Base-by-base conservation (phyloP, 768 basidiomycete genomes). In the Termitomyces sp. region DNA sequence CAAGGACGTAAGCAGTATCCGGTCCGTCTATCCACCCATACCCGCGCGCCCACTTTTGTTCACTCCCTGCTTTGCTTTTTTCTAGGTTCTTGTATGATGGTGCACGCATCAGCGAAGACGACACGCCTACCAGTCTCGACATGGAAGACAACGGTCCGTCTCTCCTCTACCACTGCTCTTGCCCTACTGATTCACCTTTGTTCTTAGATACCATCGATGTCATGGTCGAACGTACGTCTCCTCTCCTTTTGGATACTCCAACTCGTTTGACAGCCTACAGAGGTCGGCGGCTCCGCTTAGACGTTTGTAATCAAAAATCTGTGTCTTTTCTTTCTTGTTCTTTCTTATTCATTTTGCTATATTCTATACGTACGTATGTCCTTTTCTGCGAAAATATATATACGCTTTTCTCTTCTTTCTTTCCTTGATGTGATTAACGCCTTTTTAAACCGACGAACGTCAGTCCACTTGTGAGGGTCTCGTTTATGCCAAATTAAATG, bases 21-120 rank as follows among this genome's bases (percentile, higher is more conserved):
- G 94, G 94, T 96, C 63, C 67, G 89, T 76, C 27, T 4, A 27
- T 3, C 4, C 27, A 4, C n/a, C 1, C 39, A 4, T 6, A 3
- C 39, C 18, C 11, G 1, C 4, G 6, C 39, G 1, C 1, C 7
- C 0, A 1, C 18, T 0, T 1, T 18, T 18, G 18, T 18, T 41
- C 6, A 41, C 18, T 37, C 37, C 37, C 9, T n/a, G n/a, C n/a
- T n/a, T n/a, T n/a, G n/a, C n/a, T n/a, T n/a, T n/a, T n/a, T 15
- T 8, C 1, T 46, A 97, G 95, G 64, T 93, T 97, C 74, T 75
- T 97, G 73, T 98, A 95, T 66, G 95, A 97, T 67, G 95, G 95
- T 31, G 67, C 73, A 57, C 82, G 94, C 69, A 92, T 97, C 80
- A 79, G 79, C 60, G 93, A 95, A 47, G 90, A 93, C 16, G 94